Evolutionary conservation across 1,139 yeast species (phyloP), one percentile per base, ranked within the genome.

Genomic region (Hansenula sp.): DNA sequence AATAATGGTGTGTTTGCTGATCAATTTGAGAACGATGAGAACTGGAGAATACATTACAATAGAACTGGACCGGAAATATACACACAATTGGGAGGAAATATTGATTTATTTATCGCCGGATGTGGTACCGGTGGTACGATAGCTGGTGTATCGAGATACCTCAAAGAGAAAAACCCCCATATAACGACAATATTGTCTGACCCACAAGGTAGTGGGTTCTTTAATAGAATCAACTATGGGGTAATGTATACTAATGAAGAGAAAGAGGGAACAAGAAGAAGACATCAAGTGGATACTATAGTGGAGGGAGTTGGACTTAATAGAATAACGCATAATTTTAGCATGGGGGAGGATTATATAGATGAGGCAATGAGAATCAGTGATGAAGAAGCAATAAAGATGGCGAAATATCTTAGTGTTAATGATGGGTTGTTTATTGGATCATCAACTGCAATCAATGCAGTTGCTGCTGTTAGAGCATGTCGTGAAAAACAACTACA

Each of bases 251-350:
- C 90, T 53, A 50, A 70, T 2, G 90, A 80, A 16, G 98, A 92
- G 61, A 80, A 74, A 51, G 98, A 92, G 64, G 98, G 98, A 1
- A 87, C 94, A 0, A 71, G 97, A 52, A 73, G 97, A 57, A 71
- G 98, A 51, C 97, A 92, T 59, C 98, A 92, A 62, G 97, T 92
- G 2, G 98, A 92, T 60, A 92, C 97, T 0, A 61, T 90, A 3
- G 83, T 92, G 2, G 98, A 92, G 62, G 98, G 98, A 0, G 84
- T 92, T 33, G 98, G 98, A 0, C 66, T 92, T 42, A 92, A 88
- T 55, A 68, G 98, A 48, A 66, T 92, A 29, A 92, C 98, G 0
- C 75, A 75, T 56, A 92, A 92, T 59, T 86, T 92, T 59, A 65
- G 70, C 38, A 77, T 74, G 37, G 97, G 89, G 1, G 92, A 83